phyloP scores from a whole-genome alignment of 169 alveolate species.

The Prorocentrum cordatum region DNA sequence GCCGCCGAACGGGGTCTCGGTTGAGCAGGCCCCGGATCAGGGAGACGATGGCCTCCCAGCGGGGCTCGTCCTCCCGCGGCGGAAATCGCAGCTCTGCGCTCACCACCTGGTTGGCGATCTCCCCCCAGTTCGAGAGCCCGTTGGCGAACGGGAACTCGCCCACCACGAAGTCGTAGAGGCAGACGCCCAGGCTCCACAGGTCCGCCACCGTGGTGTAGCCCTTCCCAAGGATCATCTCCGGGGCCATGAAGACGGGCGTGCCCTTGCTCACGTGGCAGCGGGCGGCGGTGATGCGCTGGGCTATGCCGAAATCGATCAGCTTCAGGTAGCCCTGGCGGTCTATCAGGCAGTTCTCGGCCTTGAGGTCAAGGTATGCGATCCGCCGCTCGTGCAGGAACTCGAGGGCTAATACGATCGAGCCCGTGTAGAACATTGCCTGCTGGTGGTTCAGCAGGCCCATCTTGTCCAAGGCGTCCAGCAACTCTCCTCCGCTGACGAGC shows the following conservation, averaged over 20 bases:
- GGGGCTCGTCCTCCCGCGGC: neutral
- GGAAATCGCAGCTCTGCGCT: slow-evolving; percentile 43
- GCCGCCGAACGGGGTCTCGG: slow-evolving; percentile 25
- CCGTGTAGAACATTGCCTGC: slow-evolving; percentile 51
- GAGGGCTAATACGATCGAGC: slow-evolving; percentile 23
- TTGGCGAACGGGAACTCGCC: slow-evolving; percentile 48
- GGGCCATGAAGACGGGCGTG: slow-evolving; percentile 61
- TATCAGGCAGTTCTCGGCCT: slow-evolving; percentile 53
- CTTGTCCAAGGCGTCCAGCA: slow-evolving; percentile 31
- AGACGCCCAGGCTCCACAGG: slow-evolving; percentile 37
- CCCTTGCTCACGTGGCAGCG: too few species aligned
- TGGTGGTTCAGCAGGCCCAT: slow-evolving; percentile 27
- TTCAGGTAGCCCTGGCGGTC: slow-evolving; percentile 62
- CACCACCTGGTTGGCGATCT: slow-evolving; percentile 22
- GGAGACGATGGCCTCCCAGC: neutral
- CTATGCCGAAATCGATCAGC: slow-evolving; percentile 53
- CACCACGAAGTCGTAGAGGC: slow-evolving; percentile 54
- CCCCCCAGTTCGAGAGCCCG: slow-evolving; percentile 17
- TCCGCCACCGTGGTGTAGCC: slow-evolving; percentile 54
- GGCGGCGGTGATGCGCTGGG: slow-evolving; percentile 47
- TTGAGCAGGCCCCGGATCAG: slow-evolving; percentile 20
- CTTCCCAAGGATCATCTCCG: slow-evolving; percentile 54
- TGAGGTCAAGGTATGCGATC: slow-evolving; percentile 38
- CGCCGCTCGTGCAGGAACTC: slow-evolving; percentile 40
- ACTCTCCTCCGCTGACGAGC: slow-evolving; percentile 54